Evolutionary conservation across 805 yeast species (phyloP).

Genomic region (Pichia deserticola): DNA sequence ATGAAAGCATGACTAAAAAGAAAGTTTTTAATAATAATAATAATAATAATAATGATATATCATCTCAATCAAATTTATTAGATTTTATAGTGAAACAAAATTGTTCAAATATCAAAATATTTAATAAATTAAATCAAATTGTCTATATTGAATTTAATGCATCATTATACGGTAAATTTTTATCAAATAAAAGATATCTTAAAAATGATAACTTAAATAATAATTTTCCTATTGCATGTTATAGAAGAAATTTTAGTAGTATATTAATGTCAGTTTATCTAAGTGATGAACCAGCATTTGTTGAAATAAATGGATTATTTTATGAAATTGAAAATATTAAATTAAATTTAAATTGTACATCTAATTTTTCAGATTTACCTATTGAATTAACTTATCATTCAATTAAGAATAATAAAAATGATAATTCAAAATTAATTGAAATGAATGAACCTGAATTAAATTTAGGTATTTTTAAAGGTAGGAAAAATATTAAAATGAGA

Average conservation of each 20-base stretch:
- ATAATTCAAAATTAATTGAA: neutral
- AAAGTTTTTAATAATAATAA: neutral
- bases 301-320: neutral
- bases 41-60: no score
- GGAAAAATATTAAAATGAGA: conserved; percentile 20
- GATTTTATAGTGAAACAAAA: neutral
- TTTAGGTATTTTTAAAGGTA: conserved; percentile 1
- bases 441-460: neutral
- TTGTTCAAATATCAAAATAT: neutral
- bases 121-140: neutral
- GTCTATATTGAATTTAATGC: conserved; percentile 1
- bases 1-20: no score
- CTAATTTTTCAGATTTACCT: conserved; percentile 12
- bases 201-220: neutral
- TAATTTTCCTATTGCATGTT: conserved; percentile 16
- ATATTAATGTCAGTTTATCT: conserved; percentile 9
- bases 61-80: neutral
- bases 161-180: conserved; percentile 16
- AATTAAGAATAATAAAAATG: neutral
- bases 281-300: conserved; percentile 4
- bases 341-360: conserved; percentile 8
- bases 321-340: conserved; percentile 6
- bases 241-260: conserved; percentile 16
- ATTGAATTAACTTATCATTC: conserved; percentile 8
- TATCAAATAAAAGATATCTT: conserved; percentile 12